Percentiles rank a stretch among this genome's conserved stretches.
These are phyloP conservation scores for Phaeoacremonium minimum DNA, from an alignment of 2,329 filamentous ascomycete species.

Conservation along the genomic window DNA sequence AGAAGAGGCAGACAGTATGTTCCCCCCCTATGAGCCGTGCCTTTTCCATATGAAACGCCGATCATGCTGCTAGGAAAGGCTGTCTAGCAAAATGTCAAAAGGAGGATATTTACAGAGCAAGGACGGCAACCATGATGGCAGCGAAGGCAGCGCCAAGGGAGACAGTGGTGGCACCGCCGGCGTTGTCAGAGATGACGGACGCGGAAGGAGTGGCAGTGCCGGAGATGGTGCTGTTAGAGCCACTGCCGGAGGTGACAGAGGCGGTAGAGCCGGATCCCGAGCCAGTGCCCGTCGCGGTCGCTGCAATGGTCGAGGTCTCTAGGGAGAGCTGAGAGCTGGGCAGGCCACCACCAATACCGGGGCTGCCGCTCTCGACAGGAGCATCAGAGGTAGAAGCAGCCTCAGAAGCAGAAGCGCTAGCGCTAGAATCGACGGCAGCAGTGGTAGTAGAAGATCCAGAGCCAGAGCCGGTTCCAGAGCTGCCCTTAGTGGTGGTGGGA, in stretches of 20 bases:
- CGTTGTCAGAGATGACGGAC: conserved; percentile 12
- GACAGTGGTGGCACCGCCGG: conserved; percentile 12
- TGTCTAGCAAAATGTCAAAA: too few species aligned
- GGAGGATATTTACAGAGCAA: conserved; percentile 20
- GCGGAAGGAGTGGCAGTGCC: conserved; percentile 14
- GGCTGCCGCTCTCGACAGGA: conserved; percentile 1
- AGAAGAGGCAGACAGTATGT: too few species aligned
- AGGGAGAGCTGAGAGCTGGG: conserved; percentile 19
- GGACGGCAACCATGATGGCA: conserved; percentile 22
- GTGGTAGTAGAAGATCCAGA: not conserved
- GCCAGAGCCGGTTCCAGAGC: conserved; percentile 2
- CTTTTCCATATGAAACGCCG: not conserved
- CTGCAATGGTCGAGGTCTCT: conserved; percentile 8
- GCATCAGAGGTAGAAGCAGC: not conserved
- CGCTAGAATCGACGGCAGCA: not conserved
- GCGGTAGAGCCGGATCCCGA: conserved; percentile 17
- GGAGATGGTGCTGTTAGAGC: conserved; percentile 14
- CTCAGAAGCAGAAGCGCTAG: not conserved
- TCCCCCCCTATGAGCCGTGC: too few species aligned
- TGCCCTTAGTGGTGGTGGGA: not conserved
- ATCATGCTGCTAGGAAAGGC: not conserved
- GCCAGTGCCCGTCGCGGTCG: conserved; percentile 11
- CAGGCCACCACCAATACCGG: conserved; percentile 12
- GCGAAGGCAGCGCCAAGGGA: conserved; percentile 23
- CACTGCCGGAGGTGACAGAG: conserved; percentile 18